Base-by-base conservation (phyloP, 805 yeast species). In the Starmerella scarabaei region DNA sequence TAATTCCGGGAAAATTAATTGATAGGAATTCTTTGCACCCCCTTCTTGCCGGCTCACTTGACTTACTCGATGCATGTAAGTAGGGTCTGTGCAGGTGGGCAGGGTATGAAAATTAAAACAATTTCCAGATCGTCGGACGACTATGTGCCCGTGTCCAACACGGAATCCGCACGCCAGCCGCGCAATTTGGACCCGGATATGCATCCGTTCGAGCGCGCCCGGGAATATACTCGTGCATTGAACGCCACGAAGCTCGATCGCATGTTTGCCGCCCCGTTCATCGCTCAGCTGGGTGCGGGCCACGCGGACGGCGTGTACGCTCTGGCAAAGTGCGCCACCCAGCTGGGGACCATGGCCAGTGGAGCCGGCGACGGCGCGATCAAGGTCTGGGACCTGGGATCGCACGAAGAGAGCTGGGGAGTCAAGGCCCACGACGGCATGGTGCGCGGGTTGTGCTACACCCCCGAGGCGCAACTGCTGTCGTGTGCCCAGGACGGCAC, bases 251-350 rank as follows among this genome's bases (percentile, higher is more conserved):
- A 91, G 58, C 60, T 91, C 63, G 97, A 88, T 57, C 71, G 96
- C 50, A 79, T 91, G 81, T 91, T 91, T 70, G 97, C 99, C 0
- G 86, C 86, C 56, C 99, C 99, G 2, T 91, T 91, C 60, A 69
- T 93, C 17, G 95, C 94, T 1, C 97, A 91, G 57, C 63, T 91
- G 28, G 99, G 99, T 3, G 71, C 73, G 45, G 98, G 98, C 7
- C 98, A 93, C 56, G 66, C 88, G 42, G 98, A 91, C 57, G 97
- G 96, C 43, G 84, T 91, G 12, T 88, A 91, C 60, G 66, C 77
- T 15, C 71, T 91, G 35, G 93, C 95, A 5, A 80, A 79, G 59
- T 80, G 86, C 60, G 75, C 75, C 56, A 62, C 69, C 33, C 65
- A 72, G 33, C 67, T 85, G 37, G 80, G 75, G 53, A 77, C 76